Base-by-base conservation (phyloP, 345 rosid species). In the Eucalyptus albens region DNA sequence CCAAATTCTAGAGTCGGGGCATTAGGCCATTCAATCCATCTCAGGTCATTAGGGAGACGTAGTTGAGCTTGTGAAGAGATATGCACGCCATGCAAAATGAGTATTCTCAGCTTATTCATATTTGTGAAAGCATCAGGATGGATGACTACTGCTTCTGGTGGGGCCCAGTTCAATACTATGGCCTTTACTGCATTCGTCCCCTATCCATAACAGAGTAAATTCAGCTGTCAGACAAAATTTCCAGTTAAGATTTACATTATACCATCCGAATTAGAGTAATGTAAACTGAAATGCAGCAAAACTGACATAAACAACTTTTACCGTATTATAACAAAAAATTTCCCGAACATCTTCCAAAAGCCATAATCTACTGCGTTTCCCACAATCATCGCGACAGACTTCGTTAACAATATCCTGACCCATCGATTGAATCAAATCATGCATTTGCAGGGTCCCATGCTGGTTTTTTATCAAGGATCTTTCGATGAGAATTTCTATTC, bases 111-210 rank as follows among this genome's bases (percentile, higher is more conserved):
- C 69, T 0, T 60, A 1, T 60, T 60, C 31, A 60, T 12, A 2
- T 27, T 27, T 60, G 31, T 1, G 31, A 60, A 60, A 60, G 9
- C 1, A 5, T 60, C 2, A 6, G 0, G 8, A 60, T 1, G 3
- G 2, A 26, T 27, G 2, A 2, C 6, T 5, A 60, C 6, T 1
- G 2, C 4, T 50, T 50, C 7, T 15, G 1, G 0, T 17, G 1
- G n/a, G n/a, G n/a, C n/a, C n/a, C n/a, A 15, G 1, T 2, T 0
- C 7, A 15, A 50, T 50, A 60, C 16, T 2, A 60, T 60, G 31
- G 69, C 69, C 31, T 60, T 12, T 13, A 60, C 69, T 1, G 16
- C 31, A 60, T 60, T 0, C 8, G 3, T 12, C 1, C 15, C 7
- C 69, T 60, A 6, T 26, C 7, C 31, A 60, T 27, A 60, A 27